Evolutionary conservation across 768 basidiomycete species (phyloP).

Genomic region (Leccinum broughii): DNA sequence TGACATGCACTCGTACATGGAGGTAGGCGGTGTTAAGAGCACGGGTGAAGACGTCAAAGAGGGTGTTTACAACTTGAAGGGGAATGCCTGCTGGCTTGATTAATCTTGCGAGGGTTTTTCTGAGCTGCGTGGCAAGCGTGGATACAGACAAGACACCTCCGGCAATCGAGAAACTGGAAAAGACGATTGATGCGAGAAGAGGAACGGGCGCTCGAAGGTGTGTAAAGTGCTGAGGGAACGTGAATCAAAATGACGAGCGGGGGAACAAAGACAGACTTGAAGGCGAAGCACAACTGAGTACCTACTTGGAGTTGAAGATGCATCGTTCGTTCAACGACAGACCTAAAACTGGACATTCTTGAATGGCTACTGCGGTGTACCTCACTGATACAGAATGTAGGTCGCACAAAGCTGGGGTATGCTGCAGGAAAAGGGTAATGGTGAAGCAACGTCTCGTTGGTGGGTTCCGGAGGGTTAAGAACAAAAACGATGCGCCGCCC

Average conservation of each 20-base stretch:
- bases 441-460: slow-evolving; percentile 1
- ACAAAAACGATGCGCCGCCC: neutral
- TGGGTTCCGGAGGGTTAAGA: neutral
- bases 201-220: slow-evolving; percentile 4
- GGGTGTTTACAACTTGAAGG: neutral
- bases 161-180: slow-evolving; percentile 13
- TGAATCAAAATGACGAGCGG: neutral
- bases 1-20: slow-evolving; percentile 13
- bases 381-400: neutral
- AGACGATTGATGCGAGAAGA: slow-evolving; percentile 10
- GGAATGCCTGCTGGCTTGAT: neutral
- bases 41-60: slow-evolving; percentile 15
- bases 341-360: slow-evolving; percentile 9
- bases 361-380: neutral
- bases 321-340: slow-evolving; percentile 12
- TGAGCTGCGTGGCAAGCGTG: slow-evolving; percentile 6
- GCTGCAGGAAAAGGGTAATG: neutral
- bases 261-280: neutral
- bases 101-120: slow-evolving; percentile 6
- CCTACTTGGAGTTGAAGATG: slow-evolving; percentile 14
- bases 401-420: neutral
- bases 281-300: neutral
- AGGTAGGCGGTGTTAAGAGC: slow-evolving; percentile 20
- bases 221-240: slow-evolving; percentile 4
- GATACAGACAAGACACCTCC: slow-evolving; percentile 2